These are phyloP conservation scores for Blastocystis hominis DNA, from an alignment of 352 stramenopile genomes.

Conservation along the genomic window DNA sequence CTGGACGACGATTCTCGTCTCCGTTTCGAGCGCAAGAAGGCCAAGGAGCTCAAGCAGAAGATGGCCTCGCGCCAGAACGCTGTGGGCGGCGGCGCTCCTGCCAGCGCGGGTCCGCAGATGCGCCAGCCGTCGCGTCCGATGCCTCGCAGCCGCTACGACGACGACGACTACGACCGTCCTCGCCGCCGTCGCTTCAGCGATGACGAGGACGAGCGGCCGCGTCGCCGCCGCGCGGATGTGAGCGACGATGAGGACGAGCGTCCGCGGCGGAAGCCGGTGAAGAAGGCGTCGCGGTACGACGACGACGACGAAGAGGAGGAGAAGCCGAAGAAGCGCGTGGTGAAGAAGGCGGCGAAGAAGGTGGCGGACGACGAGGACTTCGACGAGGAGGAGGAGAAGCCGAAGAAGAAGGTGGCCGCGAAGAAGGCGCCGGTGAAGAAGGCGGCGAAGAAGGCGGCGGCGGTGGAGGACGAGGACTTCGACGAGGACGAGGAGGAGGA, in stretches of 20 bases:
- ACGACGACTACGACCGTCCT: slow-evolving; percentile 27
- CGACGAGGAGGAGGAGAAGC: neutral
- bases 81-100: slow-evolving; percentile 24
- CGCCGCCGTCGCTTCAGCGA: neutral
- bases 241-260: slow-evolving; percentile 24
- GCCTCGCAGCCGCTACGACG: neutral
- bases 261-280: neutral
- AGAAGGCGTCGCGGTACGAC: neutral
- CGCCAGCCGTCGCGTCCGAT: neutral
- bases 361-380: neutral
- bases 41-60: slow-evolving; percentile 73
- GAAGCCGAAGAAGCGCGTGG: neutral
- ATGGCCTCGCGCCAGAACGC: slow-evolving; percentile 16
- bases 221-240: neutral
- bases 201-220: neutral
- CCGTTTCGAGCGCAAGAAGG: slow-evolving; percentile 75
- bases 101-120: neutral
- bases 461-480: neutral
- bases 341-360: neutral
- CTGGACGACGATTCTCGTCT: slow-evolving; percentile 78
- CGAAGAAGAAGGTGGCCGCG: neutral
- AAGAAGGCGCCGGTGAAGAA: neutral
- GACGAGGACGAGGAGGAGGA: slow-evolving; percentile 14
- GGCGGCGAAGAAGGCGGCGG: neutral
- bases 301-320: slow-evolving; percentile 30